Conservation (phyloP, 768 basidiomycete genomes). For the Pleurotus platypus region DNA sequence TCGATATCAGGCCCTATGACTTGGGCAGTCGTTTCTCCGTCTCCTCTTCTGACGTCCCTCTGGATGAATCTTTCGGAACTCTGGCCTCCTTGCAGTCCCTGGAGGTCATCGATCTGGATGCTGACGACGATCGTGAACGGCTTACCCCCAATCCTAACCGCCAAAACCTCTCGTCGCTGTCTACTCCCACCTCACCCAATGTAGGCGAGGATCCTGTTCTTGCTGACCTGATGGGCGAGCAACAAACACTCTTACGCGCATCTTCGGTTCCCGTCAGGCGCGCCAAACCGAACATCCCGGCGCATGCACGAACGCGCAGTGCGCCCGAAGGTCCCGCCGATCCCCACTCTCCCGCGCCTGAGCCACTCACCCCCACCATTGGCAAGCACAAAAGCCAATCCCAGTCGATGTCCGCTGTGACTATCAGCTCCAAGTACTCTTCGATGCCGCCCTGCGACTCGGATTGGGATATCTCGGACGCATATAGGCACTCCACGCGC, state of each 20-base stretch:
- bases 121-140: neutral
- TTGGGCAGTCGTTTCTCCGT: constrained; percentile 1
- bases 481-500: neutral
- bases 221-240: neutral
- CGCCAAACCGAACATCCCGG: neutral
- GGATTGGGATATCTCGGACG: constrained; percentile 4
- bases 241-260: constrained; percentile 1
- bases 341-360: neutral
- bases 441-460: neutral
- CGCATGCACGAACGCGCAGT: neutral
- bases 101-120: constrained; percentile 1
- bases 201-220: neutral
- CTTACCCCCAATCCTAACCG: neutral
- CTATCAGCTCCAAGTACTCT: constrained; percentile 1
- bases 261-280: neutral
- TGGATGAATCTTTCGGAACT: neutral
- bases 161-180: neutral
- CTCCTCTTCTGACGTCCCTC: neutral
- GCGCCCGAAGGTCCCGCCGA: neutral
- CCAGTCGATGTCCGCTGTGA: constrained; percentile 4
- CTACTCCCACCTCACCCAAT: constrained; percentile 2
- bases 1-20: constrained; percentile 3
- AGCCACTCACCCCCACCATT: neutral
- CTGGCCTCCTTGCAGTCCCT: constrained; percentile 3
- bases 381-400: constrained; percentile 4